phyloP scores from a whole-genome alignment of 2,329 filamentous ascomycete species.

The Pseudopithomyces maydicus region DNA sequence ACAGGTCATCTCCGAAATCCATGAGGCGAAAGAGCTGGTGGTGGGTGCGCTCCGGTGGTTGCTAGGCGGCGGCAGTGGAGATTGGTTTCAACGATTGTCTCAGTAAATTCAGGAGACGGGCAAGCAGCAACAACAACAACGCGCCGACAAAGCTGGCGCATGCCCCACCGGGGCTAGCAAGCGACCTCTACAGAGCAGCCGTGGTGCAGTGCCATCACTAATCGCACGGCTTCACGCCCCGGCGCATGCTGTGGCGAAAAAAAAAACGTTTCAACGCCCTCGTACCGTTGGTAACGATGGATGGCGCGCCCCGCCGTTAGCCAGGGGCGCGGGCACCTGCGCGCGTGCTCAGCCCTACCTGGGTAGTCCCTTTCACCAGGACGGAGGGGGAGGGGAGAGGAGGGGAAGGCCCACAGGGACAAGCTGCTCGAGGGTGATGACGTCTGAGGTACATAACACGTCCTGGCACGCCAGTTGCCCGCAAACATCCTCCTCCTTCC shows the following conservation, averaged over 20 bases:
- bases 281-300: neutral
- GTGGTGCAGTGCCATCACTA: no score
- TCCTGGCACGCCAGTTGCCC: neutral
- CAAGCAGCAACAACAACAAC: constrained; percentile 14
- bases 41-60: constrained; percentile 20
- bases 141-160: constrained; percentile 2
- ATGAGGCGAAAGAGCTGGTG: neutral
- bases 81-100: constrained; percentile 31
- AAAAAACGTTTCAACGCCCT: no score
- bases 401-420: no score
- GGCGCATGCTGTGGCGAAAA: no score
- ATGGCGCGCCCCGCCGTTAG: constrained; percentile 2
- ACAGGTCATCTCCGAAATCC: constrained; percentile 3
- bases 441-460: neutral
- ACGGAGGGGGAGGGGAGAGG: no score
- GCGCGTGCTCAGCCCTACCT: neutral
- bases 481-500: constrained; percentile 9
- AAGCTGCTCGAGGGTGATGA: neutral
- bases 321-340: neutral
- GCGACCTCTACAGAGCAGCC: neutral
- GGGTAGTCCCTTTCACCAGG: no score
- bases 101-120: constrained; percentile 19
- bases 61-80: constrained; percentile 26
- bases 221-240: no score
- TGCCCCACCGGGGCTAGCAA: neutral